A percentile compares a stretch with the other conserved stretches of the same genome.
Conservation (phyloP, 2,329 filamentous ascomycete genomes). For the Claviceps capensis region DNA sequence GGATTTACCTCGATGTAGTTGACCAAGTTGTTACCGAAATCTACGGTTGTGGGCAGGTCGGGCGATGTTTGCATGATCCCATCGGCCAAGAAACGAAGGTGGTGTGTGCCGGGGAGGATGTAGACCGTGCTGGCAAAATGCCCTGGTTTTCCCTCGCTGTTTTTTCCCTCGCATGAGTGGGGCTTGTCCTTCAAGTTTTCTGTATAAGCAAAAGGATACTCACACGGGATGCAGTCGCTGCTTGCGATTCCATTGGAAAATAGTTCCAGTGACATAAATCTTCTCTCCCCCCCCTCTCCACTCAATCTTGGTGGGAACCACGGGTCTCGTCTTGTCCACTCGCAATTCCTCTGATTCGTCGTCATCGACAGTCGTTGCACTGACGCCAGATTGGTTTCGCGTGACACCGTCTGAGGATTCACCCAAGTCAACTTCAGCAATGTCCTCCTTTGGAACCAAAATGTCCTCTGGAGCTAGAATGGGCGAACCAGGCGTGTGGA, state of each 20-base stretch:
- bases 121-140: conserved; percentile 66
- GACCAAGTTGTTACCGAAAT: conserved; percentile 94
- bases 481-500: conserved; percentile 78
- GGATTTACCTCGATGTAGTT: conserved; percentile 94
- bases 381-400: conserved; percentile 44
- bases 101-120: conserved; percentile 85
- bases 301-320: conserved; percentile 72
- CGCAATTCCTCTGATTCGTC: conserved; percentile 65
- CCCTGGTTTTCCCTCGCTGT: conserved; percentile 41
- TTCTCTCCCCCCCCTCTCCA: conserved; percentile 77
- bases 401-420: conserved; percentile 36
- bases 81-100: conserved; percentile 92
- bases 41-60: conserved; percentile 82
- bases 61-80: conserved; percentile 83
- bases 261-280: conserved; percentile 92
- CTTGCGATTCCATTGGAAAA: conserved; percentile 95
- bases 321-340: conserved; percentile 59
- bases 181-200: neutral
- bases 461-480: conserved; percentile 53
- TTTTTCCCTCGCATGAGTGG: neutral
- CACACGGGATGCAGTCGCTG: conserved; percentile 77
- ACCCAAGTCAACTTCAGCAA: conserved; percentile 35
- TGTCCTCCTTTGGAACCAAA: conserved; percentile 13
- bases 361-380: conserved; percentile 57
- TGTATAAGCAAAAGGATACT: conserved; percentile 25